These are phyloP conservation scores for Cyberlindnera veronae DNA, from an alignment of 805 yeast genomes.

Conservation along the genomic window DNA sequence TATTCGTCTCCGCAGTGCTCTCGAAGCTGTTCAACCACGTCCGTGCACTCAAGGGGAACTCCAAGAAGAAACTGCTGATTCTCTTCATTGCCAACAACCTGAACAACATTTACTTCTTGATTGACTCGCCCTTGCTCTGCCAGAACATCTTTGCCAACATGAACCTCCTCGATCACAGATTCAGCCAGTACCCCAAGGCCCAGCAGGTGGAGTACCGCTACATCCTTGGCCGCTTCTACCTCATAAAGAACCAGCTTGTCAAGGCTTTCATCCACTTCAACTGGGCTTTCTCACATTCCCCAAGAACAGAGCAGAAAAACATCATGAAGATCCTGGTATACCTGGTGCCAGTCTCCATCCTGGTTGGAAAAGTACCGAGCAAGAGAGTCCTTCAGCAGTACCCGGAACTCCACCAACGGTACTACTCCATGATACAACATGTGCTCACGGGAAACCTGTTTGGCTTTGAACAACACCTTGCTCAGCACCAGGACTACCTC, in stretches of 20 bases:
- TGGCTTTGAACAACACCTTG: constrained; percentile 32
- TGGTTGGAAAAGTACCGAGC: constrained; percentile 50
- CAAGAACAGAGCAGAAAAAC: constrained; percentile 12
- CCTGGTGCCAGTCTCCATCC: constrained; percentile 48
- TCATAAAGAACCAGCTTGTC: constrained; percentile 48
- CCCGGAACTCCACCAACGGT: constrained; percentile 32
- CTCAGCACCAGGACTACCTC: constrained; percentile 37
- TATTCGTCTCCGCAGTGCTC: constrained; percentile 24
- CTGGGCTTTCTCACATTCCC: constrained; percentile 36
- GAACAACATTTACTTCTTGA: constrained; percentile 49
- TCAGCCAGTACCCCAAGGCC: constrained; percentile 36
- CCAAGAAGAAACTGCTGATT: constrained; percentile 43
- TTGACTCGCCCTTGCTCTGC: constrained; percentile 55
- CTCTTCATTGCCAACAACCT: constrained; percentile 46
- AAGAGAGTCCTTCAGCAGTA: constrained; percentile 23
- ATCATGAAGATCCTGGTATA: constrained; percentile 38
- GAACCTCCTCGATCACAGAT: constrained; percentile 44
- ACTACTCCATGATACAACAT: constrained; percentile 35
- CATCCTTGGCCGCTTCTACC: constrained; percentile 49
- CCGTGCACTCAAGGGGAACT: constrained; percentile 28
- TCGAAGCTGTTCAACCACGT: constrained; percentile 28
- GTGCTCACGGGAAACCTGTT: constrained; percentile 42
- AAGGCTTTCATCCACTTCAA: constrained; percentile 45
- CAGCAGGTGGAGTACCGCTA: constrained; percentile 52
- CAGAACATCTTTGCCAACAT: constrained; percentile 60